Evolutionary conservation across 441 rosid genomes (phyloP).

Genomic region (Euphorbia schlechtendalii): DNA sequence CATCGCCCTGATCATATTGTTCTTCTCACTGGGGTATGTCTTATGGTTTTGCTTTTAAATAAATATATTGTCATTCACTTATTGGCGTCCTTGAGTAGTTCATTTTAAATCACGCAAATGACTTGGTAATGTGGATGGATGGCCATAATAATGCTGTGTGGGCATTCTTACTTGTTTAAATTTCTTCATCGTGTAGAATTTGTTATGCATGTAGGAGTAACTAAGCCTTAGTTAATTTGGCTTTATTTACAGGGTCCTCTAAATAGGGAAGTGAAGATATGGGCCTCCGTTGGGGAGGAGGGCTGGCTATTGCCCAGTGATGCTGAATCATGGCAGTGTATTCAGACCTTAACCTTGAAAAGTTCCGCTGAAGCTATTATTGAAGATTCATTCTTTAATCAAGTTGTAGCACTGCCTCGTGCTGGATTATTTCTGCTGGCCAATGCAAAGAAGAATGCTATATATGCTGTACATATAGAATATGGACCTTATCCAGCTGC

Average conservation of each 20-base stretch:
- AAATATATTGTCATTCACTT: background rate
- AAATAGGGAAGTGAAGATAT: constrained; percentile 78
- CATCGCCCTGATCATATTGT: constrained; percentile 77
- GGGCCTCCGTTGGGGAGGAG: constrained; percentile 74
- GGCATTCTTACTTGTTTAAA: background rate
- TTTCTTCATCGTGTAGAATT: constrained; percentile 6
- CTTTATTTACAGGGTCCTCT: constrained; percentile 54
- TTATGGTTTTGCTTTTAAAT: constrained; percentile 12
- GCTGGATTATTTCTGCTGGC: constrained; percentile 73
- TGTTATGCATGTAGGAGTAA: background rate
- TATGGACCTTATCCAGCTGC: constrained; percentile 72
- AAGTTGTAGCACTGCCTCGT: constrained; percentile 63
- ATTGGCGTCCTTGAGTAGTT: constrained; percentile 3
- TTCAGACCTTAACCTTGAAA: constrained; percentile 68
- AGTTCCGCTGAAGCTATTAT: constrained; percentile 53
- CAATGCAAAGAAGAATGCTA: constrained; percentile 85
- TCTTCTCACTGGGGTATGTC: constrained; percentile 72
- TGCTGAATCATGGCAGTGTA: constrained; percentile 69
- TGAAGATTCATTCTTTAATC: constrained; percentile 79
- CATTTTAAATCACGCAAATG: background rate
- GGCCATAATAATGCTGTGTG: background rate
- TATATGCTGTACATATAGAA: constrained; percentile 78
- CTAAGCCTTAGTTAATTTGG: constrained; percentile 3
- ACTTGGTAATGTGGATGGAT: background rate
- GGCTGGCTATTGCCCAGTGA: constrained; percentile 82